These are phyloP conservation scores for Candida bentonensis DNA, from an alignment of 805 yeast genomes.

Conservation along the genomic window DNA sequence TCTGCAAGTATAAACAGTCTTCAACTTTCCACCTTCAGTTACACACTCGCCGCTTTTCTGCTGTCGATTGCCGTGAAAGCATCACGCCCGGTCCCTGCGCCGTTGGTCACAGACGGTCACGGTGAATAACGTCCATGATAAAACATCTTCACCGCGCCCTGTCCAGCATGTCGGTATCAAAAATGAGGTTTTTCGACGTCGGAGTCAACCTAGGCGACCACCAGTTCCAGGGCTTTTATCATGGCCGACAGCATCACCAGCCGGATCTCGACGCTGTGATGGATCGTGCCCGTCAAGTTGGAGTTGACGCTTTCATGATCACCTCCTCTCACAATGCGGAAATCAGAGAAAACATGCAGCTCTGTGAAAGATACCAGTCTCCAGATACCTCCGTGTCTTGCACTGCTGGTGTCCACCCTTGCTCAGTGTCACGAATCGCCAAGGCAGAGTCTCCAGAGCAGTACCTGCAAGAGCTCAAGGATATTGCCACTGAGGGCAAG, in stretches of 20 bases:
- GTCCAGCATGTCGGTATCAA: background rate
- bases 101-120: background rate
- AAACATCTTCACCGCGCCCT: background rate
- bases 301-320: conserved; percentile 57
- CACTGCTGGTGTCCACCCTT: conserved; percentile 95
- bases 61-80: background rate
- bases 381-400: conserved; percentile 27
- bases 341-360: conserved; percentile 42
- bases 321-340: conserved; percentile 75
- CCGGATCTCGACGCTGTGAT: conserved; percentile 52
- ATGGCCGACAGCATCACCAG: conserved; percentile 57
- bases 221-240: conserved; percentile 74
- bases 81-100: background rate
- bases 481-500: conserved; percentile 35
- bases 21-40: background rate
- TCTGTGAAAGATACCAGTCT: conserved; percentile 30
- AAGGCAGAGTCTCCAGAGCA: conserved; percentile 12
- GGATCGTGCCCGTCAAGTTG: conserved; percentile 45
- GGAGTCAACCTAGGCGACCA: conserved; percentile 76
- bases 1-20: background rate
- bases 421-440: conserved; percentile 51
- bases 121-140: too few species aligned
- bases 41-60: background rate
- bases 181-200: conserved; percentile 23
- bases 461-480: conserved; percentile 36